Evolutionary conservation across 345 rosid species (phyloP), one percentile per base, ranked within the genome.

Genomic region (Linum usitatissimum): DNA sequence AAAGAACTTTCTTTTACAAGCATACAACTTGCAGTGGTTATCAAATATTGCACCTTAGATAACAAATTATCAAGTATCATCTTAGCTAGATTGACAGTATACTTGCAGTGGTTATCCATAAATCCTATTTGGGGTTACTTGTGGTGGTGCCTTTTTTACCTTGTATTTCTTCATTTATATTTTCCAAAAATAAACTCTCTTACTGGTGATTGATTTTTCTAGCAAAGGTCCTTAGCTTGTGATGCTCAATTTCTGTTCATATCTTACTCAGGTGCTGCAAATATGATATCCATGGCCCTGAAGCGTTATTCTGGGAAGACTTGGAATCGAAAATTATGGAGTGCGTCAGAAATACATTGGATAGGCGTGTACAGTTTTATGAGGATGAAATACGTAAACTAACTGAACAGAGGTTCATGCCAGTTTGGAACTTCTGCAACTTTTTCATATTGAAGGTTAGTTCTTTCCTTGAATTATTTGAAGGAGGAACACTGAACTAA

Each of bases 311-410:
- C 70, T 93, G 99, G 99, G 99, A 90, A 64, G 99, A 90, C 73
- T 77, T 90, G 66, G 97, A 87, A 68, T 77, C 81, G 45, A 93
- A 86, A 82, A 76, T 87, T 64, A 85, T 83, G 60, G 97, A 93
- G 77, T 87, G 84, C 68, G 79, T 84, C 64, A 82, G 80, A 77
- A 93, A 84, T 81, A 86, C 91, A 60, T 74, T 93, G 81, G 99
- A 87, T 70, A 87, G 81, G 72, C 91, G 97, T 23, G 86, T 80
- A 34, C 97, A 87, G 55, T 87, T 93, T 77, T 90, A 86, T 56
- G 97, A 93, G 81, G 97, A 93, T 72, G 99, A 93, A 76, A 81
- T 93, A 80, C 88, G 96, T 63, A 90, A 93, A 80, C 91, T 90
- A 62, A 90, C 81, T 55, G 99, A 93, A 78, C 99, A 85, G 59